Base-by-base conservation (phyloP, 1,139 yeast species). In the Protomyces macrosporus region DNA sequence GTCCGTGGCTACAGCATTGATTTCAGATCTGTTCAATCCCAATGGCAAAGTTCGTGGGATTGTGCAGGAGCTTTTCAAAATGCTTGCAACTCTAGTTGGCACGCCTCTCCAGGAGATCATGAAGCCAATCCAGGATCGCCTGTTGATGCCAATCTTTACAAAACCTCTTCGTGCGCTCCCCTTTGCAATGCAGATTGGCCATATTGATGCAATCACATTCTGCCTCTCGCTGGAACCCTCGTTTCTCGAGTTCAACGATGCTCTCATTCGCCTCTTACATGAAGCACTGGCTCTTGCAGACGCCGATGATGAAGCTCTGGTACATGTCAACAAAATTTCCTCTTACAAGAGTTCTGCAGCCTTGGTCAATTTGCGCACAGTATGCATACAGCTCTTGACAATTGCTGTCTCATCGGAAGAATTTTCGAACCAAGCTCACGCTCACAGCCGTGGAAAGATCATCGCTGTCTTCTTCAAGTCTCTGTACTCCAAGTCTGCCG, bases 181-280 rank as follows among this genome's bases (percentile, higher is more conserved):
- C 0, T 93, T 95, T 77, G 95, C 97, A 2, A 93, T 91, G 97
- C 98, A 95, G 76, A 93, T 95, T 65, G 98, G 98, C 40, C 91
- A 93, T 74, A 90, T 95, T 67, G 98, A 93, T 75, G 98, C 98
- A 0, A 89, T 95, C 12, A 86, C 96, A 0, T 95, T 86, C 74
- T 93, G 98, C 71, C 78, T 95, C 67, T 84, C 87, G 1, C 79
- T 93, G 58, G 93, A 89, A 6, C 84, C 88, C 67, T 83, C 96
- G 0, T 90, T 93, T 70, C 77, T 93, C 69, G 86, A 87, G 7
- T 91, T 90, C 73, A 89, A 88, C 69, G 98, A 91, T 64, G 98
- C 93, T 71, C 77, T 95, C 67, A 87, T 87, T 67, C 79, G 98
- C 65, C 78, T 95, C 66, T 77, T 95, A 39, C 83, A 88, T 67